phyloP scores from a whole-genome alignment of 148 eudicot genomes.

The Camellia lanceoleosa region DNA sequence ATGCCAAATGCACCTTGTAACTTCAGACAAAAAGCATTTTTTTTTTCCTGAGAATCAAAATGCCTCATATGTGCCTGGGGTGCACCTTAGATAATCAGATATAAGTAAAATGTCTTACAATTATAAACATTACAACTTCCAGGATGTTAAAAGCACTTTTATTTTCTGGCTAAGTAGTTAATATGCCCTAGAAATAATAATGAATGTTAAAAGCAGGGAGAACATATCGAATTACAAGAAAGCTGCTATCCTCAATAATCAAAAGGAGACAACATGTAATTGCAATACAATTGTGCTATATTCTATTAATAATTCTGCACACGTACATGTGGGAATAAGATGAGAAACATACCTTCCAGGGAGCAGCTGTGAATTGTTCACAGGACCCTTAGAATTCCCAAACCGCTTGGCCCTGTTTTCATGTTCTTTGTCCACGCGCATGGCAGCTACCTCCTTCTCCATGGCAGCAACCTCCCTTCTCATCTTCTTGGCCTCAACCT shows the following conservation, averaged over 20 bases:
- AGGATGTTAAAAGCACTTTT: background rate
- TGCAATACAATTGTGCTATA: background rate
- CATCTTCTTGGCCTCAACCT: slow-evolving; percentile 99
- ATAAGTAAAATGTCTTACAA: background rate
- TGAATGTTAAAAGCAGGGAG: background rate
- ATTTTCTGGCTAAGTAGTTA: background rate
- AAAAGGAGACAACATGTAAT: background rate
- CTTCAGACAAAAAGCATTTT: background rate
- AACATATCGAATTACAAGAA: slow-evolving; percentile 3
- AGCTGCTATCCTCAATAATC: background rate
- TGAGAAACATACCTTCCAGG: slow-evolving; percentile 71
- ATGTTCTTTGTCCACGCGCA: slow-evolving; percentile 92
- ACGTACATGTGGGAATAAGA: background rate
- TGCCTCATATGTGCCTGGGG: too few species aligned
- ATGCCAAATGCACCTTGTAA: background rate
- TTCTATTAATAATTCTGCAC: background rate
- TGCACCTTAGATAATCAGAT: too few species aligned
- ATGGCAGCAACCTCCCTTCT: slow-evolving; percentile 98
- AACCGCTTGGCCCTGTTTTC: slow-evolving; percentile 75
- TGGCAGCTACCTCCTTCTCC: slow-evolving; percentile 98
- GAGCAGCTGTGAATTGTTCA: slow-evolving; percentile 64
- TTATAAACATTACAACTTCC: background rate
- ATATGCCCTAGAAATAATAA: background rate
- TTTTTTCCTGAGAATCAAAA: background rate
- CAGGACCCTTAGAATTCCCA: slow-evolving; percentile 66